Percentiles rank a stretch among this genome's conserved stretches.
These are phyloP conservation scores for Gracilaria domingensis DNA, from an alignment of 23 red algal species.

Conservation along the genomic window DNA sequence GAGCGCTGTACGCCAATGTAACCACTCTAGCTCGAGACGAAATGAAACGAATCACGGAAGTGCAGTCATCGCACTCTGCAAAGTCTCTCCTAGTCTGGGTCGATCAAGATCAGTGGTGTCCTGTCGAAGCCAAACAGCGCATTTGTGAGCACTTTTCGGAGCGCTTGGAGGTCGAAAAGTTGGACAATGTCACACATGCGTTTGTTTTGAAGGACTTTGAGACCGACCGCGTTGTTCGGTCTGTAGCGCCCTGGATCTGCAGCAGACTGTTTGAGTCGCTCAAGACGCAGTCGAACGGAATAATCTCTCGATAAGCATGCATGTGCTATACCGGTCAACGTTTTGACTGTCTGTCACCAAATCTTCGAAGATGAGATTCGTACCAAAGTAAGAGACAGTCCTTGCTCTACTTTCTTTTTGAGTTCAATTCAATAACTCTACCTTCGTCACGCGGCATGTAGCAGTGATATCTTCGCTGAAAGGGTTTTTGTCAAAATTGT, in stretches of 20 bases:
- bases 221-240: slow-evolving; percentile 45
- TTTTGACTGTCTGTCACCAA: neutral
- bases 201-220: slow-evolving; percentile 51
- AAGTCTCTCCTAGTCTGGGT: slow-evolving; percentile 53
- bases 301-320: neutral
- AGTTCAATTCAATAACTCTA: neutral
- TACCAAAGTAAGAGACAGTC: neutral
- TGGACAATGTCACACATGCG: slow-evolving; percentile 45
- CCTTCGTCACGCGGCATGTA: neutral
- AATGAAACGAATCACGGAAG: slow-evolving; percentile 38
- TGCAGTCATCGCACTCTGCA: neutral
- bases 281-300: neutral
- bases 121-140: neutral
- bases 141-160: slow-evolving; percentile 39
- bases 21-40: slow-evolving; percentile 52
- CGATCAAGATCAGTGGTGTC: slow-evolving; percentile 58
- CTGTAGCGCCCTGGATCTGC: slow-evolving; percentile 9
- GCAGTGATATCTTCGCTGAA: neutral
- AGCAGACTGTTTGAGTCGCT: neutral
- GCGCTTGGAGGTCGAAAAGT: slow-evolving; percentile 31
- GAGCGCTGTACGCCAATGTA: slow-evolving; percentile 42
- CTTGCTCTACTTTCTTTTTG: neutral
- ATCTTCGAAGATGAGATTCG: neutral
- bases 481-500: slow-evolving; percentile 18
- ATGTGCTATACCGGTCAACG: neutral